Base-by-base conservation (phyloP, 305 asterid genomes). In the Ajuga reptans region DNA sequence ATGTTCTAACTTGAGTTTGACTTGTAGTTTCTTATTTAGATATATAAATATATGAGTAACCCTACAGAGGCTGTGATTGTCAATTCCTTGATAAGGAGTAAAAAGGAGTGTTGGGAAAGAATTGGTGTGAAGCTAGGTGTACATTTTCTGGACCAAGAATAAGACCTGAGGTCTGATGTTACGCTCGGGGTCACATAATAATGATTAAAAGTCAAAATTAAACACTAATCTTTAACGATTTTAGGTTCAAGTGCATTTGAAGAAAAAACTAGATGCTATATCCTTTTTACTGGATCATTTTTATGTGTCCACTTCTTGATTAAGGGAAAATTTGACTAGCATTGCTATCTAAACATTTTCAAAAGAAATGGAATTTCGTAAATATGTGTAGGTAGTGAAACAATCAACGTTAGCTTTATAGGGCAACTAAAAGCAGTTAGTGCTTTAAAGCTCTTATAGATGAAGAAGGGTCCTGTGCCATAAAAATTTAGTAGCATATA, bases 271-370 rank as follows among this genome's bases (percentile, higher is more conserved):
- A 18, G 68, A 47, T 58, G 17, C 24, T 29, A 47, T 46, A 14
- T 70, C 45, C 14, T 49, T 46, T 33, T 18, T 33, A 59, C 42
- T 34, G 68, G 33, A 11, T 58, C 67, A 8, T n/a, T 37, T 31
- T 69, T 42, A 33, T 46, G 14, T 36, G 27, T 27, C 46, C 55
- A 12, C 56, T 68, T 9, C 43, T 43, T 15, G 21, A 24, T 43
- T 45, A 31, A 49, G 68, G 36, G 61, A 47, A 58, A 58, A 16
- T 34, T 69, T 12, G 67, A 46, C 41, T 69, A 55, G 72, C 31
- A 29, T 21, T 59, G 4, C 60, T 27, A 21, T 16, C 43, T 7
- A 14, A 52, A 49, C 46, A 49, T 11, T 59, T 56, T 14, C n/a
- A n/a, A 33, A 57, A 41, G 45, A 60, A 39, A 12, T 68, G 58